These are phyloP conservation scores for Saraca asoca DNA, from an alignment of 331 rosid genomes.

Conservation along the genomic window DNA sequence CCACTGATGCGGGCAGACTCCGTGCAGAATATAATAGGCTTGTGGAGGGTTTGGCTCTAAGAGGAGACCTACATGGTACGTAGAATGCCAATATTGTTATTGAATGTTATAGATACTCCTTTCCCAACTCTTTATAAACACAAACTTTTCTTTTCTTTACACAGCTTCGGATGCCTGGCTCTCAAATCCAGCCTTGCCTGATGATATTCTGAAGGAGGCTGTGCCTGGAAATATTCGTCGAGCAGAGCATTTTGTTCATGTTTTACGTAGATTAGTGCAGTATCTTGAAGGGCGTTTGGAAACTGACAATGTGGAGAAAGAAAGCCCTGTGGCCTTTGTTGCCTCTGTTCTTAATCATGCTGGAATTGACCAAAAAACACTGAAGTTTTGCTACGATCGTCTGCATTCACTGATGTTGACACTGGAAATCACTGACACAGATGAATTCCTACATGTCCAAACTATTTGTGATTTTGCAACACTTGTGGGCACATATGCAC, in stretches of 20 bases:
- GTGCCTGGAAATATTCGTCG: conserved; percentile 96
- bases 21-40: conserved; percentile 89
- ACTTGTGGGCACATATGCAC: conserved; percentile 84
- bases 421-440: conserved; percentile 87
- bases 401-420: conserved; percentile 94
- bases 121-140: conserved; percentile 20
- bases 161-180: conserved; percentile 84
- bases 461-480: conserved; percentile 96
- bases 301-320: conserved; percentile 91
- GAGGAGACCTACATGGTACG: conserved; percentile 81
- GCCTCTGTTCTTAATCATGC: conserved; percentile 63
- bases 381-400: conserved; percentile 92
- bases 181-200: conserved; percentile 93
- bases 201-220: conserved; percentile 92
- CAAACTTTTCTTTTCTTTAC: conserved; percentile 30
- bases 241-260: conserved; percentile 88
- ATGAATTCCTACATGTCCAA: conserved; percentile 87
- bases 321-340: conserved; percentile 73
- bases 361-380: conserved; percentile 92
- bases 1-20: conserved; percentile 91
- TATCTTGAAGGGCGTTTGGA: conserved; percentile 88
- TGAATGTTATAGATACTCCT: conserved; percentile 2
- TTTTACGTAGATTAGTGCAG: conserved; percentile 80
- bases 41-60: conserved; percentile 88
- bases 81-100: conserved; percentile 18